Base-by-base conservation (phyloP, 805 yeast genomes). In the Candida gorgasii region DNA sequence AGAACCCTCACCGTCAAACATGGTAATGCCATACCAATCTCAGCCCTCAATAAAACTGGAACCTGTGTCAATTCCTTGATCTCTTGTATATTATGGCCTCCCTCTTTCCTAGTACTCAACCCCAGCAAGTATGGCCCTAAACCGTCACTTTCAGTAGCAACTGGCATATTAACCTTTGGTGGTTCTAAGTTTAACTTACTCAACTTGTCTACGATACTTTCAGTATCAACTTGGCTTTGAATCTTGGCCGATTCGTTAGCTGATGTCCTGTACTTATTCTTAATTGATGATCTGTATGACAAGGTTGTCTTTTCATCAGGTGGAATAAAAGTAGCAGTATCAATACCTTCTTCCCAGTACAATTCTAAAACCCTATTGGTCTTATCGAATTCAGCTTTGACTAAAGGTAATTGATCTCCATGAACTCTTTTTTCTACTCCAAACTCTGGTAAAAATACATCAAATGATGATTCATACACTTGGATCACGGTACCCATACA, bases 361-460 rank as follows among this genome's bases (percentile, higher is more conserved):
- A 92, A 69, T 59, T 92, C 97, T 55, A 92, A 72, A 8, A 80
- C 65, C 34, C 88, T 75, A 30, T 76, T 68, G 13, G 59, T 55
- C 58, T 84, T 86, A 61, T 87, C 90, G 61, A 86, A 93, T 62
- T 93, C 98, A 4, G 97, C 98, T 62, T 89, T 90, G 17, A 79
- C 79, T 48, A 92, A 72, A 8, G 98, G 98, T 43, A 93, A 72
- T 65, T 93, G 98, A 65, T 93, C 99, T 19, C 98, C 97, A 58
- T 93, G 99, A 16, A 90, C 97, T 56, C 97, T 76, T 64, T 90
- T 90, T 60, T 90, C 97, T 53, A 90, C 86, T 33, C 97, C 97
- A 67, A 89, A 85, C 51, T 89, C 96, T 2, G 97, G 96, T 48
- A 90, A 73, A 51, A 86, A 79, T 3, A 90, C 92, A 62, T 93